Evolutionary conservation across 148 eudicot genomes (phyloP).

Genomic region (Cornus controversa): DNA sequence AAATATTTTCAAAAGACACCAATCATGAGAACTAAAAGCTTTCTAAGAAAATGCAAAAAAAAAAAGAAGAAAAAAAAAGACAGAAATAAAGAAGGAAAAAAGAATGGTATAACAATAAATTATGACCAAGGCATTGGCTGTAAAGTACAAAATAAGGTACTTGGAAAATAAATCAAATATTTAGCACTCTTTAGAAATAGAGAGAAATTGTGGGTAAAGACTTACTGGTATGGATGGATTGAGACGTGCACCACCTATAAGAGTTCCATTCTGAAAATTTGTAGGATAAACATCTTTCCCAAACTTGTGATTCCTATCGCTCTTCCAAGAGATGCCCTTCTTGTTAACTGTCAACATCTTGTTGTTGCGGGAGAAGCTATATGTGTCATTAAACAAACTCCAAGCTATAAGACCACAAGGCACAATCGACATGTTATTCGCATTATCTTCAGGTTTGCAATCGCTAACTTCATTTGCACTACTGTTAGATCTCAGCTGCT

Average conservation of each 20-base stretch:
- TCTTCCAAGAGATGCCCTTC: slow-evolving; percentile 88
- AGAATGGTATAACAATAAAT: not conserved
- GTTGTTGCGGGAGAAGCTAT: slow-evolving; percentile 53
- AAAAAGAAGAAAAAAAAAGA: not conserved
- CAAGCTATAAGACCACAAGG: slow-evolving; percentile 99
- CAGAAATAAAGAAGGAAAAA: not conserved
- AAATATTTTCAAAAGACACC: not conserved
- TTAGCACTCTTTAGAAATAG: not conserved
- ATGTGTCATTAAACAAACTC: slow-evolving; percentile 98
- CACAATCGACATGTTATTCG: slow-evolving; percentile 47
- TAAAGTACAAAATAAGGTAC: not conserved
- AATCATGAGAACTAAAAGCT: not conserved
- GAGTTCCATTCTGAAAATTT: slow-evolving; percentile 72
- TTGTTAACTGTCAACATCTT: slow-evolving; percentile 54
- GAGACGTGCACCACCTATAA: slow-evolving; percentile 72
- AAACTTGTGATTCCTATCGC: slow-evolving; percentile 91
- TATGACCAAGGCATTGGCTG: not conserved
- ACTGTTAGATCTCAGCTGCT: slow-evolving; percentile 44
- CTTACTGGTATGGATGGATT: slow-evolving; percentile 59
- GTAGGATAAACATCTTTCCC: slow-evolving; percentile 79
- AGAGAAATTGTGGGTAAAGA: slow-evolving; percentile 6
- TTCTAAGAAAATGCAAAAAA: no score
- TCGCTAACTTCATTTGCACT: slow-evolving; percentile 30
- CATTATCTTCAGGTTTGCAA: slow-evolving; percentile 55
- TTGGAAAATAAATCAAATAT: not conserved